These are phyloP conservation scores for Amanita jacksonii DNA, from an alignment of 768 basidiomycete species.

Conservation along the genomic window DNA sequence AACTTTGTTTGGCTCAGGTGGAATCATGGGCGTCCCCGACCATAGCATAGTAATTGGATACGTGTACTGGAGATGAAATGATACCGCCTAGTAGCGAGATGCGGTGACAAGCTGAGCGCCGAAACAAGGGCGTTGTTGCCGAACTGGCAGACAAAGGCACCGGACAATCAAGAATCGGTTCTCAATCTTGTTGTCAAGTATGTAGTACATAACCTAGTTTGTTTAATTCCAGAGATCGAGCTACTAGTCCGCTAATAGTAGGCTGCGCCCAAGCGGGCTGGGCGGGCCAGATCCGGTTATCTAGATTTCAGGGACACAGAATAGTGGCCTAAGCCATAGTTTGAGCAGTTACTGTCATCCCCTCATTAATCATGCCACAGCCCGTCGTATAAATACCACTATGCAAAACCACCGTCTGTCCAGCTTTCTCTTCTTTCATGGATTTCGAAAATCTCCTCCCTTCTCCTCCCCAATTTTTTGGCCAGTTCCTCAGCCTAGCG, in stretches of 20 bases:
- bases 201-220: too few relatives aligned
- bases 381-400: conserved; percentile 17
- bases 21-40: conserved; percentile 27
- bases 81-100: too few relatives aligned
- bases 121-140: background rate
- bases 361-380: conserved; percentile 9
- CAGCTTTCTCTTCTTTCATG: conserved; percentile 19
- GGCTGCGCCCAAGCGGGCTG: background rate
- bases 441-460: conserved; percentile 38
- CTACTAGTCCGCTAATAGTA: too few relatives aligned
- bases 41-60: conserved; percentile 5
- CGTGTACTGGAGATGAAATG: background rate
- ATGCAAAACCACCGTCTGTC: conserved; percentile 1
- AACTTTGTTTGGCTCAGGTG: conserved; percentile 54
- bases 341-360: conserved; percentile 9
- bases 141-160: background rate
- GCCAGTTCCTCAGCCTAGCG: conserved; percentile 36
- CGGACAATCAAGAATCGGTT: background rate
- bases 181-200: background rate
- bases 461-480: conserved; percentile 42
- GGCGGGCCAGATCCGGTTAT: conserved; percentile 2
- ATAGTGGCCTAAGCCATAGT: background rate
- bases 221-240: too few relatives aligned
- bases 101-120: too few relatives aligned
- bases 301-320: conserved; percentile 3